phyloP scores from a whole-genome alignment of 2,329 filamentous ascomycete genomes.

The Cladobotryum protrusum region DNA sequence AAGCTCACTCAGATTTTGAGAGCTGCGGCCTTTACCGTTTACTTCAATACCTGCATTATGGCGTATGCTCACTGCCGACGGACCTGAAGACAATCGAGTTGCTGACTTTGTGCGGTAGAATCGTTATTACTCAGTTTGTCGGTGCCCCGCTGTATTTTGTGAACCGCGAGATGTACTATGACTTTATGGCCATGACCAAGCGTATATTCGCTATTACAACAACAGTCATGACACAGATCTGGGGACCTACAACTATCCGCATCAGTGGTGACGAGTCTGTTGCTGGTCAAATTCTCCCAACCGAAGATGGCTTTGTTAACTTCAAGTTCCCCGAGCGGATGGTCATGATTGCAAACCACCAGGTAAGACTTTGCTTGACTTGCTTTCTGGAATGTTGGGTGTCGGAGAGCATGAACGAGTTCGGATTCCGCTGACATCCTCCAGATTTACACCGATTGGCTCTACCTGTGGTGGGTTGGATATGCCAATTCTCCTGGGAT shows the following conservation, averaged over 20 bases:
- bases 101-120: conserved; percentile 34
- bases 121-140: conserved; percentile 66
- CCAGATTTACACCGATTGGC: conserved; percentile 80
- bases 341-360: conserved; percentile 82
- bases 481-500: conserved; percentile 70
- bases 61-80: conserved; percentile 34
- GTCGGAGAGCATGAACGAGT: not conserved
- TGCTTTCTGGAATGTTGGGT: not conserved
- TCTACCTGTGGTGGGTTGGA: conserved; percentile 91
- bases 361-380: conserved; percentile 38
- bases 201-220: conserved; percentile 73
- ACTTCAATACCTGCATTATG: conserved; percentile 44
- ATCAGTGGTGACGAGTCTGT: conserved; percentile 81
- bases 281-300: conserved; percentile 64
- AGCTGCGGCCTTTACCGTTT: conserved; percentile 44
- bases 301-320: conserved; percentile 64
- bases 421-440: not conserved
- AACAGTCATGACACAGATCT: conserved; percentile 77
- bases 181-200: conserved; percentile 84
- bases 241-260: conserved; percentile 75
- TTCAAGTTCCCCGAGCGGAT: conserved; percentile 77
- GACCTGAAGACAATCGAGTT: not conserved
- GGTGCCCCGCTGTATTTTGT: conserved; percentile 70
- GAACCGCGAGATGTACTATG: conserved; percentile 72
- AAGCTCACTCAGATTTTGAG: conserved; percentile 44